phyloP scores from a whole-genome alignment of 2,329 filamentous ascomycete genomes.

The Capronia americana region DNA sequence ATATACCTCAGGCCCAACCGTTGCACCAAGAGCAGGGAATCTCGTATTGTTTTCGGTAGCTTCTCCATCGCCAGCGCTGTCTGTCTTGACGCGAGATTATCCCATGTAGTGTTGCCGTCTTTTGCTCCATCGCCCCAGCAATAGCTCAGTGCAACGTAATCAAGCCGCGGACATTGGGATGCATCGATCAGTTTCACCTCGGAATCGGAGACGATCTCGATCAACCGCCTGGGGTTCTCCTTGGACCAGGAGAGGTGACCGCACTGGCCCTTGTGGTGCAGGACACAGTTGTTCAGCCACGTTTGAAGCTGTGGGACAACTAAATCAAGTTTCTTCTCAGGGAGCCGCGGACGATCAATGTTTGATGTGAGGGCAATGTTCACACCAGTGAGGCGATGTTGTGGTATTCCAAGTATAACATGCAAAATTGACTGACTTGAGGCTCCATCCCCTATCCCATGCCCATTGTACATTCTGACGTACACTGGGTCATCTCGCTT shows the following conservation, averaged over 20 bases:
- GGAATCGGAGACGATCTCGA: slow-evolving; percentile 10
- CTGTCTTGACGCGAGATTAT: slow-evolving; percentile 4
- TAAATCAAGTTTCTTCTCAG: neutral
- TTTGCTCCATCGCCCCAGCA: slow-evolving; percentile 12
- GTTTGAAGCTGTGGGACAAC: neutral
- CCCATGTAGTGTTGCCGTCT: slow-evolving; percentile 7
- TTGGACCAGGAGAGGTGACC: slow-evolving; percentile 1
- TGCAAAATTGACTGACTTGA: neutral
- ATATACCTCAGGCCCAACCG: neutral
- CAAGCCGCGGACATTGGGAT: neutral
- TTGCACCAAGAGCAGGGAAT: neutral
- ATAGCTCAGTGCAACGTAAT: slow-evolving; percentile 16
- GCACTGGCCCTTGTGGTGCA: slow-evolving; percentile 2
- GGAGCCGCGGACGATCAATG: neutral
- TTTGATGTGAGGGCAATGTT: slow-evolving; percentile 16
- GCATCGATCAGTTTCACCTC: slow-evolving; percentile 10
- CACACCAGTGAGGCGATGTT: neutral
- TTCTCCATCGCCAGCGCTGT: neutral
- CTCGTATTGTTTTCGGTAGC: slow-evolving; percentile 10
- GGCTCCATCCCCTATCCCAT: neutral
- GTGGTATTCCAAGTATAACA: neutral
- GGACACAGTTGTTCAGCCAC: slow-evolving; percentile 1
- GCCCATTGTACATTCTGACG: neutral
- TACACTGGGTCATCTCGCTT: slow-evolving; percentile 13
- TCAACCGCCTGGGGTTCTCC: slow-evolving; percentile 15